Percentiles rank a stretch among this genome's conserved stretches.
Conservation (phyloP, 1,284 basidiomycete genomes). For the Ceratobasidium sp. region DNA sequence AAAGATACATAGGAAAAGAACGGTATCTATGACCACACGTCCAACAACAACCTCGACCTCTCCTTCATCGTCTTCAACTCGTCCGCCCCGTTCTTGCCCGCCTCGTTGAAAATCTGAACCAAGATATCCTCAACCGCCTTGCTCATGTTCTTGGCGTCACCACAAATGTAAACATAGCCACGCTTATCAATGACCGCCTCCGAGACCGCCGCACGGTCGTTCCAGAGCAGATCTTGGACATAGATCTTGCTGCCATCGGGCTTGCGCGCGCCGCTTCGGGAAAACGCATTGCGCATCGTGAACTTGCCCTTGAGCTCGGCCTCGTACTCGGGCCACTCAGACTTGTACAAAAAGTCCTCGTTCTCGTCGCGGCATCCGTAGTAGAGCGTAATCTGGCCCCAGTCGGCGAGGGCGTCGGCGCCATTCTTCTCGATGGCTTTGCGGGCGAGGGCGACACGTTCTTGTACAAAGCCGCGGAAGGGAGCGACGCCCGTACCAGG, state of each 20-base stretch:
- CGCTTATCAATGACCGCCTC: conserved; percentile 91
- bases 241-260: conserved; percentile 95
- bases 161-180: conserved; percentile 94
- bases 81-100: conserved; percentile 84
- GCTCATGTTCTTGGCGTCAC: conserved; percentile 96
- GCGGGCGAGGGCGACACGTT: conserved; percentile 92
- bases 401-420: conserved; percentile 87
- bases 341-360: conserved; percentile 92
- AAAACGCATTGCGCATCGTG: conserved; percentile 86
- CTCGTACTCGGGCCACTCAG: conserved; percentile 91
- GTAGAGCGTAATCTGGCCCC: conserved; percentile 94
- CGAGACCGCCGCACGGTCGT: conserved; percentile 79
- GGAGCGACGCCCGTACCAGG: conserved; percentile 98
- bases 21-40: conserved; percentile 74
- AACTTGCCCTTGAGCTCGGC: conserved; percentile 92
- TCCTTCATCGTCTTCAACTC: conserved; percentile 96
- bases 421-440: conserved; percentile 94
- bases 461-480: conserved; percentile 98
- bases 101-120: conserved; percentile 87
- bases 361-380: conserved; percentile 90
- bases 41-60: conserved; percentile 78
- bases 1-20: neutral
- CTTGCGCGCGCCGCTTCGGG: conserved; percentile 78
- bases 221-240: conserved; percentile 95
- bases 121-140: conserved; percentile 92